These are phyloP conservation scores for Cryptosporidium ryanae DNA, from an alignment of 169 alveolate genomes.

Conservation along the genomic window DNA sequence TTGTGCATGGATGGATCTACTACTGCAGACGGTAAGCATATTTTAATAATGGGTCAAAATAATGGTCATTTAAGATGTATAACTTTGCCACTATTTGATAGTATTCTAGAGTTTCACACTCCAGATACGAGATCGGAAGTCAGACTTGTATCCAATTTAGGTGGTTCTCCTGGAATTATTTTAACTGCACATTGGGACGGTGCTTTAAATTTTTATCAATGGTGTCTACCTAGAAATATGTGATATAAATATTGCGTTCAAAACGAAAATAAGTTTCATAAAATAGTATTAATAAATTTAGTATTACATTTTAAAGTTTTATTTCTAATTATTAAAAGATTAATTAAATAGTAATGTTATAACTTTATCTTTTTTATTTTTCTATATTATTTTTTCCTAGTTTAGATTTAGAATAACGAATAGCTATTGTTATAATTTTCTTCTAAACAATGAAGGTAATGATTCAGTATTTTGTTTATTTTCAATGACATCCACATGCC, in stretches of 20 bases:
- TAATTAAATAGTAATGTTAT: neutral
- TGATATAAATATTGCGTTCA: neutral
- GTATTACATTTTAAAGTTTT: neutral
- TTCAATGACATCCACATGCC: no score
- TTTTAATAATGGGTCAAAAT: conserved; percentile 72
- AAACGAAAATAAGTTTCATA: neutral
- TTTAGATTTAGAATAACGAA: no score
- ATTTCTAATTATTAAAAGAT: neutral
- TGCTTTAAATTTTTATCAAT: conserved; percentile 63
- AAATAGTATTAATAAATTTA: conserved; percentile 23
- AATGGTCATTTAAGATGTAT: conserved; percentile 71
- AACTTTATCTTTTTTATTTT: neutral
- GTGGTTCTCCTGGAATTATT: conserved; percentile 74
- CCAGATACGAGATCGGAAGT: conserved; percentile 71
- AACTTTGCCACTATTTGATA: conserved; percentile 68
- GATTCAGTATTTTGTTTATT: no score
- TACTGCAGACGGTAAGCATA: conserved; percentile 66
- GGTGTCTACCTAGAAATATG: conserved; percentile 64
- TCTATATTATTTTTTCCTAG: no score
- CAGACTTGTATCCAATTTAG: conserved; percentile 57
- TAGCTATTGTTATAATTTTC: no score
- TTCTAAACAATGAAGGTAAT: no score
- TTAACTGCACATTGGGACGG: conserved; percentile 75
- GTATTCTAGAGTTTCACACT: conserved; percentile 63
- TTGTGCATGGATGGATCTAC: conserved; percentile 71